Percentiles rank a stretch among this genome's conserved stretches.
These are phyloP conservation scores for Fusarium scirpi DNA, from an alignment of 2,329 filamentous ascomycete genomes.

Conservation along the genomic window DNA sequence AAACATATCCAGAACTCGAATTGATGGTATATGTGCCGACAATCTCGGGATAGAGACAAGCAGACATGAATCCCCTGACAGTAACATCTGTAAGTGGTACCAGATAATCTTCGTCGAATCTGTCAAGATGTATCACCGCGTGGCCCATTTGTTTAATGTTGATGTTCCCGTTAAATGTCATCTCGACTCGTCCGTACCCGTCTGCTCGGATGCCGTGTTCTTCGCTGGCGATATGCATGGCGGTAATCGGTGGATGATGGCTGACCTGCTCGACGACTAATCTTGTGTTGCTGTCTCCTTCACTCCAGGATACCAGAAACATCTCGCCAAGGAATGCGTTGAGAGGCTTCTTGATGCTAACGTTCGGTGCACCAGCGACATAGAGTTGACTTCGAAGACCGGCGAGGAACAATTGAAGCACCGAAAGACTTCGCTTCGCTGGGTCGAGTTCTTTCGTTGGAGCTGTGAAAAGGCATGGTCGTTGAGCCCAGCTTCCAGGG, in stretches of 20 bases:
- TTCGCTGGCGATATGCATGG: constrained; percentile 61
- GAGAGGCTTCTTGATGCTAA: constrained; percentile 65
- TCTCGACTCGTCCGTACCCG: constrained; percentile 65
- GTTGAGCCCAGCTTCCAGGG: constrained; percentile 63
- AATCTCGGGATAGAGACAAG: constrained; percentile 63
- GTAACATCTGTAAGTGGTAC: constrained; percentile 62
- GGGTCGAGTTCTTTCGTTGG: constrained; percentile 59
- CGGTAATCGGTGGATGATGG: constrained; percentile 66
- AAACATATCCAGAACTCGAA: constrained; percentile 59
- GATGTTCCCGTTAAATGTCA: constrained; percentile 62
- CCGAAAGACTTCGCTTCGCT: constrained; percentile 58
- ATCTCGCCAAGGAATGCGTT: constrained; percentile 66
- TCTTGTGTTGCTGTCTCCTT: constrained; percentile 45
- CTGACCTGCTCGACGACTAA: constrained; percentile 62
- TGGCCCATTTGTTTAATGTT: constrained; percentile 65
- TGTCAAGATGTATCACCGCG: constrained; percentile 62
- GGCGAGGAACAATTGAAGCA: constrained; percentile 61
- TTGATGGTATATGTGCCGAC: constrained; percentile 59
- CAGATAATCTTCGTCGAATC: constrained; percentile 61
- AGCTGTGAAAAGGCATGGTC: constrained; percentile 61
- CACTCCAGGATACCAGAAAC: constrained; percentile 58
- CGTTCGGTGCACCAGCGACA: constrained; percentile 58
- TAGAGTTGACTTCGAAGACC: constrained; percentile 62
- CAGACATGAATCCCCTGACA: constrained; percentile 61
- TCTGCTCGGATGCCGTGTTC: constrained; percentile 60